Base-by-base conservation (phyloP, 495 filamentous ascomycete genomes). In the Hypoxylon crocopeplum region DNA sequence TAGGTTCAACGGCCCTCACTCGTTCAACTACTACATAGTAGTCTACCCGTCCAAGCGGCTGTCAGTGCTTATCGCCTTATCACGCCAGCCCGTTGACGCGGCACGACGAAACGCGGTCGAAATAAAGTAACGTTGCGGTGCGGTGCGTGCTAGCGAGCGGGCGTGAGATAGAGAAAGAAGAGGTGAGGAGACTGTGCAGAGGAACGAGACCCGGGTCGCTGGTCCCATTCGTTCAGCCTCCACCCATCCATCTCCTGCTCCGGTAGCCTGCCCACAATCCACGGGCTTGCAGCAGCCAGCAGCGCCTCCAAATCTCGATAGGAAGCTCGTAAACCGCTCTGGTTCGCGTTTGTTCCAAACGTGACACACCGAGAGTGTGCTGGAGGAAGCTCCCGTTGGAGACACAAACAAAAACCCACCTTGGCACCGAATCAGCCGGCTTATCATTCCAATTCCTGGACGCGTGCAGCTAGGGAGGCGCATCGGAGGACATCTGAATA, bases 61-160 rank as follows among this genome's bases (percentile, higher is more conserved):
- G 49, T 55, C 55, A 64, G 32, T 59, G 45, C 55, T 55, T 64
- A 59, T 56, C 55, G 44, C 40, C 50, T 56, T 59, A 50, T 56
- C 61, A 47, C 45, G 24, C 22, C 3, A 16, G 34, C 17, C 17
- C 48, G 20, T 27, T 46, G 47, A 49, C 48, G 27, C 13, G 41
- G 45, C 39, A 30, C 36, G 27, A 39, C 58, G 30, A 5, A 34
- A 42, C 55, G 39, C 46, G 12, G 45, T 54, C 34, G 13, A 25
- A 46, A 56, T 33, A 53, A 64, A 59, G 61, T 64, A 64, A 64
- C 61, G 61, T 64, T 64, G 61, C 61, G 61, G 41, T 48, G 54
- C 41, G n/a, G 42, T 52, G 45, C 24, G 3, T 4, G 4, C 3
- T 27, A 27, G 4, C 53, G 57, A 57, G 47, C 37, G 21, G 46